These are phyloP conservation scores for Wickerhamomyces xylosicus DNA, from an alignment of 805 yeast species.

Conservation along the genomic window DNA sequence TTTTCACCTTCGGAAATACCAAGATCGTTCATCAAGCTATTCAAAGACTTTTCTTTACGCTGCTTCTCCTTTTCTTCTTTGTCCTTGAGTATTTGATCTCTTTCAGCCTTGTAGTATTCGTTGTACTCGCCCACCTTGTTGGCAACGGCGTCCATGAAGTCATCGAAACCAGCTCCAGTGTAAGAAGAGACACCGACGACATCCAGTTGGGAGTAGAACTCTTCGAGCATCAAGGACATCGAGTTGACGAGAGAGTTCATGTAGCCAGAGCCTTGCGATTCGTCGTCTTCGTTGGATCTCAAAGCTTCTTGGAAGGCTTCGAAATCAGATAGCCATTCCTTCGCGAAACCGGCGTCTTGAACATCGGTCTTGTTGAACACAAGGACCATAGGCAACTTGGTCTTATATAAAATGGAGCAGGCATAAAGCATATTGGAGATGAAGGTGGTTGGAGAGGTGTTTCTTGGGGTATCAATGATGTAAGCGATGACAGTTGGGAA, in stretches of 20 bases:
- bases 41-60: constrained; percentile 61
- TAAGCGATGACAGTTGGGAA: constrained; percentile 95
- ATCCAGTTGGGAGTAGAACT: constrained; percentile 86
- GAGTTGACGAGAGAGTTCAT: constrained; percentile 92
- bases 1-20: constrained; percentile 44
- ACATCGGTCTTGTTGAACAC: constrained; percentile 96
- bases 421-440: constrained; percentile 98
- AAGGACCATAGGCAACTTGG: constrained; percentile 91
- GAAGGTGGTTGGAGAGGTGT: constrained; percentile 89
- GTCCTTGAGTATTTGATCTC: constrained; percentile 69
- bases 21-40: constrained; percentile 75
- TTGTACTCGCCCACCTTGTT: constrained; percentile 82
- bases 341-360: constrained; percentile 74
- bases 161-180: constrained; percentile 93
- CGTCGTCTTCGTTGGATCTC: constrained; percentile 56
- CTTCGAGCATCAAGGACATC: constrained; percentile 93
- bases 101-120: constrained; percentile 71
- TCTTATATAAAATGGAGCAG: constrained; percentile 91
- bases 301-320: constrained; percentile 82
- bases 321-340: constrained; percentile 96
- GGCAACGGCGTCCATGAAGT: constrained; percentile 76
- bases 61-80: constrained; percentile 67
- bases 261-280: constrained; percentile 70
- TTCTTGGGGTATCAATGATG: constrained; percentile 93
- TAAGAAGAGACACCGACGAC: constrained; percentile 87